Evolutionary conservation across 805 yeast species (phyloP), one percentile per base, ranked within the genome.

Genomic region (Novakomyces olei): DNA sequence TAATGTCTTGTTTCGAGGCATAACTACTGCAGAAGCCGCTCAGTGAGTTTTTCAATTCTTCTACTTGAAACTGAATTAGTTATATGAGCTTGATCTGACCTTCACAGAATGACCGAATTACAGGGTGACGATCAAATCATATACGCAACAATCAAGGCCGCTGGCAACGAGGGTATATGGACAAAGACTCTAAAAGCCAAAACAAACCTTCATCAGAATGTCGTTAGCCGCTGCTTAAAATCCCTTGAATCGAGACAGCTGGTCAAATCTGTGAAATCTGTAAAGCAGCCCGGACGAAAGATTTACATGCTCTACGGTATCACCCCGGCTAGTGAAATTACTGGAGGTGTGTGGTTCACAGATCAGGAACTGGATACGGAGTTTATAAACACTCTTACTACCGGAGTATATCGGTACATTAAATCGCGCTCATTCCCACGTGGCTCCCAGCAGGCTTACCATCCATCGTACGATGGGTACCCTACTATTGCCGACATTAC

Each of bases 301-400:
- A 85, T 88, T 22, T 91, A 85, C 53, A 88, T 88, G 96, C 61
- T 88, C 34, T 85, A 83, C 49, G 72, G 79, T 47, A 58, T 88
- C 41, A 93, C 81, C 49, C 98, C 98, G 4, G 75, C 92, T 3
- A 72, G 79, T 20, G 96, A 85, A 42, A 88, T 88, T 25, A 88
- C 96, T 0, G 98, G 98, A 41, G 98, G 98, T 4, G 96, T 96
- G 3, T 88, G 98, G 98, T 88, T 83, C 49, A 81, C 95, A 0
- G 98, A 88, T 49, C 71, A 83, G 23, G 96, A 88, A 52, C 61
- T 88, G 36, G 98, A 88, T 49, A 71, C 80, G 2, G 96, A 85
- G 51, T 88, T 88, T 46, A 83, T 88, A 37, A 85, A 79, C 41
- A 69, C 80, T 30, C 55, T 88, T 35, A 52, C 79, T 41, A 69